Base-by-base conservation (phyloP, 2,329 filamentous ascomycete species). In the Apiospora arundinis region DNA sequence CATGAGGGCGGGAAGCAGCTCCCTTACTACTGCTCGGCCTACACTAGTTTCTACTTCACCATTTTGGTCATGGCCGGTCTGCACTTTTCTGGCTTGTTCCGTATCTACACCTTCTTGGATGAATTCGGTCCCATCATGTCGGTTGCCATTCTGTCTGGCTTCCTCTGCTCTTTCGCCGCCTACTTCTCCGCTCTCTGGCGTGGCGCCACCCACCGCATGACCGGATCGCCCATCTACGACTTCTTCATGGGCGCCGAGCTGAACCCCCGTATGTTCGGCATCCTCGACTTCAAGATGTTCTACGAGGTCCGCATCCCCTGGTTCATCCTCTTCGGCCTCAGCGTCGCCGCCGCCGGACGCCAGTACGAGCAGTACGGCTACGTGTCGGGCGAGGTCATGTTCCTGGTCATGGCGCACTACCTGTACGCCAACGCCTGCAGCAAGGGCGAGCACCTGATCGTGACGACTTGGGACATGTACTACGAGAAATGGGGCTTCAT, bases 401-500 rank as follows among this genome's bases (percentile, higher is more conserved):
- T 97, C 84, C 84, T 97, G 60, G 83, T 97, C 75, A 91, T 97
- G 89, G 95, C 95, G 0, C 94, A 97, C 83, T 97, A 92, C 83
- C 88, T 97, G 65, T 97, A 97, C 78, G 94, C 94, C 79, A 96
- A 97, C 81, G 94, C 95, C 69, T 97, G 95, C 85, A 91, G 92
- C 76, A 97, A 97, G 85, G 95, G 93, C 67, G 95, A 97, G 83
- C 94, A 97, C 83, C 89, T 94, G 80, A 97, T 97, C 81, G 89
- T 94, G 72, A 93, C 93, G 11, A 96, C 94, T 68, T 97, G 95
- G 92, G 95, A 97, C 78, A 97, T 97, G 92, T 97, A 97, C 86
- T 95, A 94, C 78, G 95, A 97, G 87, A 97, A 97, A 85, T 95
- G 93, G 90, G 95, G 95, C 69, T 97, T 97, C 86, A 97, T 97